Conservation (phyloP, 371 early-diverging fungal genomes). For the Apophysomyces variabilis region DNA sequence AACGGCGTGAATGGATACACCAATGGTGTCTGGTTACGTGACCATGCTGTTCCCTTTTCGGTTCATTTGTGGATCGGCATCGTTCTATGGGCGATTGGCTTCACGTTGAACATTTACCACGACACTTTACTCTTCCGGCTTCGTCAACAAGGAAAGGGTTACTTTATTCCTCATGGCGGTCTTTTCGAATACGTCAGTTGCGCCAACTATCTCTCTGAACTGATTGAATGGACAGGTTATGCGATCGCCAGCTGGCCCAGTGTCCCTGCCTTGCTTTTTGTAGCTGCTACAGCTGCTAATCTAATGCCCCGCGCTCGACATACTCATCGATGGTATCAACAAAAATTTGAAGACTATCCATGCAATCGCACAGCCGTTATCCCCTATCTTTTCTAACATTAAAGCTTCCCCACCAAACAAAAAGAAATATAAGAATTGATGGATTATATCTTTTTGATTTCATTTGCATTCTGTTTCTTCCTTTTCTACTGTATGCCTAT, state of each 20-base stretch:
- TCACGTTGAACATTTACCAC: constrained; percentile 59
- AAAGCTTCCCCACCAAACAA: background rate
- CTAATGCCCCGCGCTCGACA: constrained; percentile 63
- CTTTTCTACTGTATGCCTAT: too few species aligned
- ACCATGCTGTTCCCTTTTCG: constrained; percentile 15
- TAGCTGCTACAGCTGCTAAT: constrained; percentile 53
- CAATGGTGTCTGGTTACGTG: constrained; percentile 60
- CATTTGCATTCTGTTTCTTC: too few species aligned
- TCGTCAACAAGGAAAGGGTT: constrained; percentile 34
- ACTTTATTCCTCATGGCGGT: constrained; percentile 62
- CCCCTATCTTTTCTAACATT: constrained; percentile 58
- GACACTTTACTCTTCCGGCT: constrained; percentile 56
- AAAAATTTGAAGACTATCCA: constrained; percentile 53
- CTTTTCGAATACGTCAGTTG: constrained; percentile 62
- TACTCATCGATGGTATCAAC: constrained; percentile 65
- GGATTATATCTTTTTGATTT: background rate
- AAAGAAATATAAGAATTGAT: background rate
- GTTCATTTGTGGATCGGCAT: constrained; percentile 33
- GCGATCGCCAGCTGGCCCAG: constrained; percentile 51
- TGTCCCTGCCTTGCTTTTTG: constrained; percentile 61
- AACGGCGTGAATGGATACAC: constrained; percentile 67
- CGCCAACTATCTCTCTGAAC: constrained; percentile 69
- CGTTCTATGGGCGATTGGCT: constrained; percentile 49
- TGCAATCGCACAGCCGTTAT: constrained; percentile 59
- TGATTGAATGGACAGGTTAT: constrained; percentile 70